Conservation (phyloP, 2,329 filamentous ascomycete genomes). For the Aspergillus costaricaensis region DNA sequence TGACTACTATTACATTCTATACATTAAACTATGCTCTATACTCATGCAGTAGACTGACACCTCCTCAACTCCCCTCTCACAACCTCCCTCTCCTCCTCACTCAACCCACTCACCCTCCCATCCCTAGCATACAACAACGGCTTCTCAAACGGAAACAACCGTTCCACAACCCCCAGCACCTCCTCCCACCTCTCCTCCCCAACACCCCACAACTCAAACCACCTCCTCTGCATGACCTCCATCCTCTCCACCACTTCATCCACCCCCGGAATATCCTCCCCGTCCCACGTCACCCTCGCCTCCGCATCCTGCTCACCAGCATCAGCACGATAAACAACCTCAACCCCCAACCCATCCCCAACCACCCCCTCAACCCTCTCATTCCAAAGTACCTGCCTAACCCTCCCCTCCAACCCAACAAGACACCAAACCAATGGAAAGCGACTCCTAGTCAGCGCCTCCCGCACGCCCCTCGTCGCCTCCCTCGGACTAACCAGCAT, state of each 20-base stretch:
- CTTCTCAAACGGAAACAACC: constrained; percentile 29
- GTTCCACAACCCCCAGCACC: constrained; percentile 33
- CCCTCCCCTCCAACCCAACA: constrained; percentile 39
- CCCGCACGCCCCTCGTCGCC: constrained; percentile 76
- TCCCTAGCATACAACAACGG: constrained; percentile 12
- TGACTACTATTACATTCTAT: not conserved
- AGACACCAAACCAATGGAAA: constrained; percentile 70
- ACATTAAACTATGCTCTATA: not conserved
- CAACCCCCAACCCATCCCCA: constrained; percentile 41
- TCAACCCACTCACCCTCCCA: constrained; percentile 19
- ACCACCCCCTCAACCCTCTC: constrained; percentile 41
- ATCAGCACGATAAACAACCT: constrained; percentile 33
- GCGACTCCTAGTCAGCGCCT: constrained; percentile 66
- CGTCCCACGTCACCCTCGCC: constrained; percentile 30
- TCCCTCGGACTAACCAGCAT: constrained; percentile 68
- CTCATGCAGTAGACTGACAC: not conserved
- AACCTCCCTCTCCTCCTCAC: constrained; percentile 23
- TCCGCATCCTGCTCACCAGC: constrained; percentile 28
- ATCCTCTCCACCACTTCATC: constrained; percentile 33
- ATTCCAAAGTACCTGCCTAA: constrained; percentile 51
- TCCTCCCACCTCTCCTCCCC: constrained; percentile 20
- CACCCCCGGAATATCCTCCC: constrained; percentile 36
- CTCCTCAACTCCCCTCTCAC: constrained; percentile 18
- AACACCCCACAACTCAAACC: constrained; percentile 32
- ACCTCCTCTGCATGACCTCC: constrained; percentile 25